Evolutionary conservation across 176 grass and related monocot species (phyloP).

Genomic region (Olyra latifolia): DNA sequence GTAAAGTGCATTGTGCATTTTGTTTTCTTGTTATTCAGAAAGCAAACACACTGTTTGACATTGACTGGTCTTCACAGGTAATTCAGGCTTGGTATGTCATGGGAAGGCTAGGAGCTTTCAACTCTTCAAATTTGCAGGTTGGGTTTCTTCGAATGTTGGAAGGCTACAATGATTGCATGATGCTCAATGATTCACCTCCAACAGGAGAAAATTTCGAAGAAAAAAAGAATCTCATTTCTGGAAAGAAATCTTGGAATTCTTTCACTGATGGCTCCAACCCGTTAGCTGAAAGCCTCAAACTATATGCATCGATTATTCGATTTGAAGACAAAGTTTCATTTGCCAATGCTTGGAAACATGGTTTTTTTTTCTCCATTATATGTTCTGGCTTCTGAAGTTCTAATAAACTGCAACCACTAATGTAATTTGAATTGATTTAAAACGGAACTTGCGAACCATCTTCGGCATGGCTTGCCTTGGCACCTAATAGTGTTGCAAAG

Average conservation of each 20-base stretch:
- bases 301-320: neutral
- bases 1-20: constrained; percentile 54
- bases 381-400: neutral
- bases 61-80: constrained; percentile 39
- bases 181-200: neutral
- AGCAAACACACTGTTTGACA: constrained; percentile 16
- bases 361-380: neutral
- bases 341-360: neutral
- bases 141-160: constrained; percentile 11
- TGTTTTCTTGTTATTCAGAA: constrained; percentile 14
- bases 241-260: neutral
- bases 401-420: neutral
- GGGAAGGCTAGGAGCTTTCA: constrained; percentile 87
- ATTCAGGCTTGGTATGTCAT: constrained; percentile 97
- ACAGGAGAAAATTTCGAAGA: neutral
- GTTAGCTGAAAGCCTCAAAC: neutral
- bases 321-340: neutral
- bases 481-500: constrained; percentile 10
- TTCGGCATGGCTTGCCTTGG: neutral
- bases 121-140: constrained; percentile 98
- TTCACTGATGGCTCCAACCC: neutral
- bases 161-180: neutral
- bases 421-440: neutral
- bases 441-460: neutral
- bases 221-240: neutral